Evolutionary conservation across 2,329 filamentous ascomycete species (phyloP).

Genomic region (Lizonia empirigonia): DNA sequence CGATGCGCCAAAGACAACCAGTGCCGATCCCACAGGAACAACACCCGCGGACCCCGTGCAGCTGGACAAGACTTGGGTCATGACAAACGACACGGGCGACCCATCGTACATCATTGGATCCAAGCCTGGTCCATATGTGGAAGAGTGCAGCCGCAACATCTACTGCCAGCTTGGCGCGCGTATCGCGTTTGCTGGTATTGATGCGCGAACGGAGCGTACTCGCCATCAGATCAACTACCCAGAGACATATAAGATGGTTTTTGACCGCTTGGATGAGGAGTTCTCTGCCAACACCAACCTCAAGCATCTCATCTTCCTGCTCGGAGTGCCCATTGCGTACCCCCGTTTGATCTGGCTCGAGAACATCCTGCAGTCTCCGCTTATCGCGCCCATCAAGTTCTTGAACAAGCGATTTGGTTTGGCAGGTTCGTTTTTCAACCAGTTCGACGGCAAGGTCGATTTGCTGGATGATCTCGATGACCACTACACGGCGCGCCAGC

Average conservation of each 20-base stretch:
- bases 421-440: conserved; percentile 85
- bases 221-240: conserved; percentile 90
- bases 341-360: conserved; percentile 92
- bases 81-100: conserved; percentile 63
- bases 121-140: conserved; percentile 71
- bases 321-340: conserved; percentile 74
- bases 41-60: conserved; percentile 70
- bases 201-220: conserved; percentile 74
- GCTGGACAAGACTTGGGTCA: conserved; percentile 74
- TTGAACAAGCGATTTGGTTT: conserved; percentile 89
- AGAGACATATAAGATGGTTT: conserved; percentile 67
- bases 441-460: conserved; percentile 81
- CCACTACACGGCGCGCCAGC: conserved; percentile 85
- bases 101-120: conserved; percentile 78
- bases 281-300: conserved; percentile 60
- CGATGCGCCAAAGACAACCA: conserved; percentile 64
- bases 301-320: conserved; percentile 66
- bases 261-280: conserved; percentile 60
- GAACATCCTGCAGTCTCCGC: conserved; percentile 83
- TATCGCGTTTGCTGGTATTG: conserved; percentile 66
- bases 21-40: conserved; percentile 56
- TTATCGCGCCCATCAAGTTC: conserved; percentile 88
- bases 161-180: conserved; percentile 69
- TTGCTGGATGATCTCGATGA: conserved; percentile 69
- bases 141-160: conserved; percentile 64